Evolutionary conservation across 441 rosid genomes (phyloP).

Genomic region (Rhodomyrtus psidioides): DNA sequence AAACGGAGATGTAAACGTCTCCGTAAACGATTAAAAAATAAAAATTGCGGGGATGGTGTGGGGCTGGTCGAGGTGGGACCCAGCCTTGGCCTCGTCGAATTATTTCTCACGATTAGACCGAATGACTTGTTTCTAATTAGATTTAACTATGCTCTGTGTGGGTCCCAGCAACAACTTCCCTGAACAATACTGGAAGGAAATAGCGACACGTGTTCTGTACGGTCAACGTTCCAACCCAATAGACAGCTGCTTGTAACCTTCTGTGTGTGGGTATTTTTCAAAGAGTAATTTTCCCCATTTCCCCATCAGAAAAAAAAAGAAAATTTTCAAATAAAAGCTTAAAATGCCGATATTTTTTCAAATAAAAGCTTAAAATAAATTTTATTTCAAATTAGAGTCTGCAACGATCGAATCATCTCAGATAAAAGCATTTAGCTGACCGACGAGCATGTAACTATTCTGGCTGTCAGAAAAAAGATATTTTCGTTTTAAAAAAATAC

Average conservation of each 20-base stretch:
- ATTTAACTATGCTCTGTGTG: neutral
- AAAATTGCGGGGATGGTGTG: constrained; percentile 17
- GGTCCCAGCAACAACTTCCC: neutral
- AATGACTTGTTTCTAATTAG: neutral
- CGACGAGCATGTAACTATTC: too few species aligned
- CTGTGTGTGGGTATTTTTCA: neutral
- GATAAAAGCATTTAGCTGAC: too few species aligned
- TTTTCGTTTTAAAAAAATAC: too few species aligned
- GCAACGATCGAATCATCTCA: too few species aligned
- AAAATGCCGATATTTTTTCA: too few species aligned
- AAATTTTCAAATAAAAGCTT: too few species aligned
- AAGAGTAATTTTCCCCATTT: neutral
- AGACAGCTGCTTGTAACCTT: neutral
- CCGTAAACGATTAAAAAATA: neutral
- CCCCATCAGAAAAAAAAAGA: neutral
- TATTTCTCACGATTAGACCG: neutral
- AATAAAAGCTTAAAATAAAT: too few species aligned
- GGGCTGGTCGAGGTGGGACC: constrained; percentile 25
- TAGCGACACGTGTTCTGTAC: neutral
- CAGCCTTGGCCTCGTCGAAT: neutral
- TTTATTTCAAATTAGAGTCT: too few species aligned
- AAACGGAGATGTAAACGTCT: neutral
- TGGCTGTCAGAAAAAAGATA: too few species aligned
- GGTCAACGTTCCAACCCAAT: neutral
- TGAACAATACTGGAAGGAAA: neutral